Evolutionary conservation across 1,139 yeast species (phyloP), one percentile per base, ranked within the genome.

Genomic region (Protomyces inundatus): DNA sequence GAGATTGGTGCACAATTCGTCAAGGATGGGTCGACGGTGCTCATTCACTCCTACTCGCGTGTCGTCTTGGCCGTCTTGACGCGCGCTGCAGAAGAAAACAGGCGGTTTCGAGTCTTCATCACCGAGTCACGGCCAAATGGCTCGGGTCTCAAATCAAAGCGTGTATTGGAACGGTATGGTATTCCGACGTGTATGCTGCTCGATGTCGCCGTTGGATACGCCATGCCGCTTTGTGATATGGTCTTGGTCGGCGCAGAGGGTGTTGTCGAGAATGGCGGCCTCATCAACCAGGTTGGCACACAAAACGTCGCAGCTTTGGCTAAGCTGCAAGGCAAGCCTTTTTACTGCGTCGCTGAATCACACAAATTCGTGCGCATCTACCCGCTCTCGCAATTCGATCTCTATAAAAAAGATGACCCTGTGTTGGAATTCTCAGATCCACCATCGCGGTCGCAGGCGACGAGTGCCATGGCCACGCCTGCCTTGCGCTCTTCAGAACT

Each of bases 231-330:
- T 73, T 91, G 91, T 12, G 96, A 91, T 77, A 91, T 93, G 76
- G 88, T 95, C 6, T 82, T 95, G 69, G 95, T 93, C 68, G 99
- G 99, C 65, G 98, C 98, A 1, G 98, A 93, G 76, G 99, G 99
- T 68, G 98, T 93, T 4, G 96, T 97, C 2, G 99, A 93, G 78
- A 87, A 95, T 74, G 99, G 99, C 65, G 99, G 99, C 46, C 90
- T 95, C 62, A 91, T 93, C 70, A 93, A 93, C 75, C 95, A 91
- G 72, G 88, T 95, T 68, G 99, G 99, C 3, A 86, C 96, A 1
- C 93, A 90, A 75, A 97, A 95, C 72, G 87, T 93, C 62, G 97
- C 98, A 34, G 95, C 95, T 64, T 77, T 95, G 68, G 97, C 98
- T 4, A 87, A 88, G 70, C 85, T 88, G 66, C 88, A 95, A 66